Evolutionary conservation across 176 grass and related monocot species (phyloP), one percentile per base, ranked within the genome.

Genomic region (Guadua angustifolia): DNA sequence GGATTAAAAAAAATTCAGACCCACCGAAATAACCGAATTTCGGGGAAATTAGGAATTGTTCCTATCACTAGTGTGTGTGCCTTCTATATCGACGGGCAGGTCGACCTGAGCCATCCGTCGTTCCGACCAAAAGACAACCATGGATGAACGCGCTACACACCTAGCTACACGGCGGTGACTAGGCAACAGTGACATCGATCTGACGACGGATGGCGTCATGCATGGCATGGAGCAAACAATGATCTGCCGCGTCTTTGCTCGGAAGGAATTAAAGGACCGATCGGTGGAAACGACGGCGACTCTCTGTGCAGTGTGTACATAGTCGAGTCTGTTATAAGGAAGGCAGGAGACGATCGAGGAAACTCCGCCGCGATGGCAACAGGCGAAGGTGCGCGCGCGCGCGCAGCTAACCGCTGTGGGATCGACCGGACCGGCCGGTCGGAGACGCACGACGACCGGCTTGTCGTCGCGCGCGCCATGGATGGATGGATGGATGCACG

Each of bases 161-260:
- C 24, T 3, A 62, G 12, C 25, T 15, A 29, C 59, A 15, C 59
- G 59, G 59, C 26, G 14, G 61, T 7, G 61, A 64, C 61, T 3
- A 17, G 2, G 5, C 29, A 35, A 64, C 61, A 64, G 61, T 35
- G 61, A 64, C 61, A 64, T 35, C 29, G 61, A 13, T 16, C 61
- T 64, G 26, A 3, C 71, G 26, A 32, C 26, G 50, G 47, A 36
- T 62, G 60, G 60, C 26, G 18, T 11, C 52, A 40, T 24, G 33
- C 19, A 40, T 38, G 51, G 73, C 24, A 14, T 15, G 59, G 24
- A 26, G 24, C 60, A n/a, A 3, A n/a, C n/a, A 52, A 10, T 43
- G n/a, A n/a, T 78, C 66, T 14, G n/a, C 47, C 32, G 32, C 64
- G 67, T 42, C 75, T 72, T 73, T n/a, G 55, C 66, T 53, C 32